phyloP scores from a whole-genome alignment of 208 protist genomes.

The Wallacemonas collosoma region DNA sequence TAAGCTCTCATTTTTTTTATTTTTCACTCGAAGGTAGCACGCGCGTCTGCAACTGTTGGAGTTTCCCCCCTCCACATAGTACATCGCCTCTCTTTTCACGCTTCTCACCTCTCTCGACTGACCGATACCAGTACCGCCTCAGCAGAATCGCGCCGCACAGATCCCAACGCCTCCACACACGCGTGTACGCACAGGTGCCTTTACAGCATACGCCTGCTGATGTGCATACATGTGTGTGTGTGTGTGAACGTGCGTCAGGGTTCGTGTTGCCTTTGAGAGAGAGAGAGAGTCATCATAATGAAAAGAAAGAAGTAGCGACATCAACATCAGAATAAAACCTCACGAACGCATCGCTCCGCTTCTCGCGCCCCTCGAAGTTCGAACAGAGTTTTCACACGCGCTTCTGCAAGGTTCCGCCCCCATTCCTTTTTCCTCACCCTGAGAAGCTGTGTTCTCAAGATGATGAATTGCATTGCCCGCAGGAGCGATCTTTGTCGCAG shows the following conservation, averaged over 20 bases:
- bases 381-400: not conserved
- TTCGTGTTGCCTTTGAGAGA: not conserved
- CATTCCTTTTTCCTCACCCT: not conserved
- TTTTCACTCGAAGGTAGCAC: no score
- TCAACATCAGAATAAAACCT: not conserved
- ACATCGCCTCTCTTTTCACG: no score
- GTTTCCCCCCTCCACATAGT: no score
- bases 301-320: not conserved
- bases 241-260: no score
- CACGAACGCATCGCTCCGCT: not conserved
- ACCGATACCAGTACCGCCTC: no score
- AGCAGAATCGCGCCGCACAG: no score
- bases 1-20: not conserved
- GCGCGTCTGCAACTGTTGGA: no score
- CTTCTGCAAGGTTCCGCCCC: conserved; percentile 17
- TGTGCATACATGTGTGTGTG: not conserved
- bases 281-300: not conserved
- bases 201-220: no score
- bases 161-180: no score
- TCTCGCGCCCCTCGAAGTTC: not conserved
- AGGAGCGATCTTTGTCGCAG: not conserved
- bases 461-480: not conserved
- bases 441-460: conserved; percentile 15
- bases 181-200: no score
- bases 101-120: no score